Base-by-base conservation (phyloP, 495 filamentous ascomycete species). In the Pyronema omphalodes region DNA sequence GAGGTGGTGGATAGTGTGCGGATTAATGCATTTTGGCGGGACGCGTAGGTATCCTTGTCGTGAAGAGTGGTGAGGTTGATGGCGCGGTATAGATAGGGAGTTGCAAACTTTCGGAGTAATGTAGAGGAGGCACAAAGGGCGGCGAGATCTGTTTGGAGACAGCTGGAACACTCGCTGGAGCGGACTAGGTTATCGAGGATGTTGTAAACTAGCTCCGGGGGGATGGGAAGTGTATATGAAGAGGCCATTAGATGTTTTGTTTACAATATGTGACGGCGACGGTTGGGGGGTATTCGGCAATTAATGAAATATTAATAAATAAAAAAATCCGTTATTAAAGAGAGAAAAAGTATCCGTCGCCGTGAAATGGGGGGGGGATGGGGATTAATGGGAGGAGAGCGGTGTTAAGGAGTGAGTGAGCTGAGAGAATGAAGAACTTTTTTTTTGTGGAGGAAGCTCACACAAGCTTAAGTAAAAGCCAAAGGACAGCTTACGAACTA, bases 101-200 rank as follows among this genome's bases (percentile, higher is more conserved):
- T 54, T 23, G 52, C 52, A n/a, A 54, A 45, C 1, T 3, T 3
- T 1, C 29, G n/a, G n/a, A 54, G 43, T 4, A 36, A 1, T 3
- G 4, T 19, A 2, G 52, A 54, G 39, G 41, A 34, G 9, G 14
- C 9, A 23, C 14, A 11, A 39, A 54, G 14, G 8, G 52, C 37
- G 11, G 39, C 9, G 37, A 54, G 52, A 9, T 54, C 52, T 4
- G 39, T 15, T 23, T 54, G 52, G 12, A 46, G 18, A 15, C 52
- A 54, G 33, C n/a, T 35, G 12, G 40, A 18, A 46, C 52, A 54
- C 40, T 54, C 52, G 52, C 12, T 34, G 6, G 52, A 54, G 14
- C 11, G 8, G 19, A 7, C 14, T 19, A 54, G 37, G 40, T 44
- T 12, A 29, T 34, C n/a, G 39, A 54, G 9, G 17, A 54, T 36